Evolutionary conservation across 129 eudicot genomes (phyloP), one percentile per base, ranked within the genome.

Genomic region (Tagetes patula): DNA sequence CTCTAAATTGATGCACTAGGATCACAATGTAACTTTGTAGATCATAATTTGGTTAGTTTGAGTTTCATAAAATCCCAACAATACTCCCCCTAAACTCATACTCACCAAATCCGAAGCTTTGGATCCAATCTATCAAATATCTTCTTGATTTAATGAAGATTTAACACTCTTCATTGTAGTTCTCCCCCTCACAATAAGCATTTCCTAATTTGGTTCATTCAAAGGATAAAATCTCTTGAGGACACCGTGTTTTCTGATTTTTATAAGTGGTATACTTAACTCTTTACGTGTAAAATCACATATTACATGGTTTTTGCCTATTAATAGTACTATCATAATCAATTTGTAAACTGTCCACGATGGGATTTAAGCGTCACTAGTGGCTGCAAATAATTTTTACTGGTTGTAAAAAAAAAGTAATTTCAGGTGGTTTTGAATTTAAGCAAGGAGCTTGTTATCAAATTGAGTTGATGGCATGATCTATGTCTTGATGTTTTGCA

Each of bases 401-500:
- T 12, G 7, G 45, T 8, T 2, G 43, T 3, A 61, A 13, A 61
- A 34, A 20, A 20, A 1, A 34, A 36, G 67, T 61, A 61, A 61
- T 60, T 60, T 8, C 40, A 9, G 42, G 65, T 60, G 65, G 41
- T 60, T 60, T 10, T 10, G 42, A 36, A 61, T 36, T 4, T 36
- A 11, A 34, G 36, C 30, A 61, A 8, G 67, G 13, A 34, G 9
- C 45, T 36, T 36, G 45, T 61, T 38, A 4, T 61, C 67, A 11
- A 36, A 31, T 32, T 2, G 2, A 61, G 27, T 12, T 61, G 27
- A 61, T 61, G 67, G 37, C 30, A 36, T 12, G 43, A 37, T 61
- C 10, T 64, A 2, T 64, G 34, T 64, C 13, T 40, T 38, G 46
- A n/a, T 64, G 11, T 64, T 64, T 8, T 83, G 87, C 87, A 94